Base-by-base conservation (phyloP, 805 yeast species). In the Starmera quercuum region DNA sequence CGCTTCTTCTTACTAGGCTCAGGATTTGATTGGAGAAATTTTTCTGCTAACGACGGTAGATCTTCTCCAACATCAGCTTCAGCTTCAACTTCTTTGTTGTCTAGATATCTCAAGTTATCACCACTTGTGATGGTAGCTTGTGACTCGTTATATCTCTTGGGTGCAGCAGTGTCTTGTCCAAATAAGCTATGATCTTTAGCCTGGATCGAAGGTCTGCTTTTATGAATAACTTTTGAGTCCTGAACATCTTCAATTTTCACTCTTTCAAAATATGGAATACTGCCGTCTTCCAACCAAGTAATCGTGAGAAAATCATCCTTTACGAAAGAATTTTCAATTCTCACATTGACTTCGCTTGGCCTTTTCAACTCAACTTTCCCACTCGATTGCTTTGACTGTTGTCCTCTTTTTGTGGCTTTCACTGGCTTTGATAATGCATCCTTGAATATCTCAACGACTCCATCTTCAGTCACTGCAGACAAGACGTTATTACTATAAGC, bases 391-490 rank as follows among this genome's bases (percentile, higher is more conserved):
- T 71, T 69, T 2, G 88, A 77, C 44, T 72, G 41, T 50, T 61
- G 45, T 45, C 68, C 66, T 66, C 63, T 70, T 66, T 62, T 69
- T 59, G 54, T 69, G n/a, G 54, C 60, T 9, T 42, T 46, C 14
- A 42, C 41, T 16, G 37, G 37, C 19, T 45, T 40, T 11, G 54
- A 46, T 42, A 63, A 61, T 5, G 87, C 81, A 44, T 77, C 66
- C 33, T 66, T 64, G 59, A 86, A 88, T 2, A 84, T 49, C 53
- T 87, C 95, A 7, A 83, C 63, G 10, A 56, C 48, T 6, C 96
- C 95, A 38, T 73, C 78, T 54, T 86, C 95, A 10, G 88, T 82
- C 6, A 81, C 63, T 0, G 74, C 80, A 3, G 73, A 61, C 14
- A 80, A 52, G 1, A 52, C 56, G 14, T 57, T 49, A 15, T 52